Evolutionary conservation across 75 land plant genomes (phyloP).

Genomic region (Chamaecyparis obtusa): DNA sequence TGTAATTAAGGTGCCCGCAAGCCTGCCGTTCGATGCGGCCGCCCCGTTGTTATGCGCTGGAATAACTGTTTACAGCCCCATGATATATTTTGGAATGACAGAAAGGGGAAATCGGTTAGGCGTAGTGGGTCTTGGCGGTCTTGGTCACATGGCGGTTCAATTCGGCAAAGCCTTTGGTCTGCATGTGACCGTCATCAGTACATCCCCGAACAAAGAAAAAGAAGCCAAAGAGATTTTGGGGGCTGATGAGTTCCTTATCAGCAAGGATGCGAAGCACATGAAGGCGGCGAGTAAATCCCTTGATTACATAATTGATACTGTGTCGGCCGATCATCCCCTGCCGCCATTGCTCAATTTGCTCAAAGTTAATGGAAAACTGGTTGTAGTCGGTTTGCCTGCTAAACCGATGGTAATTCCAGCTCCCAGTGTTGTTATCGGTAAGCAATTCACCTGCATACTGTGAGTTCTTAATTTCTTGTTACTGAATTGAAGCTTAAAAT

Average conservation of each 20-base stretch:
- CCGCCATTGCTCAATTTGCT: not conserved
- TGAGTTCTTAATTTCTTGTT: no score
- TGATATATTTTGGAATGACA: constrained; percentile 28
- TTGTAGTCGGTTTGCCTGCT: not conserved
- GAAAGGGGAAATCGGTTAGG: constrained; percentile 36
- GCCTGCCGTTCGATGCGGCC: constrained; percentile 25
- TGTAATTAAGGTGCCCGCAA: constrained; percentile 23
- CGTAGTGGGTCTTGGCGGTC: constrained; percentile 57
- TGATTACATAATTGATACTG: constrained; percentile 42
- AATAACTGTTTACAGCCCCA: constrained; percentile 44
- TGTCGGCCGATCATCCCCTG: not conserved
- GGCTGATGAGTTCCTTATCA: constrained; percentile 45
- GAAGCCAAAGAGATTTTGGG: constrained; percentile 39
- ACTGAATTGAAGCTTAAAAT: no score
- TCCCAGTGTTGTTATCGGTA: not conserved
- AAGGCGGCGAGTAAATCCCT: constrained; percentile 29
- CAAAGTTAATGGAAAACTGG: not conserved
- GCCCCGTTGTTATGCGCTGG: constrained; percentile 44
- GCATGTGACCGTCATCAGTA: constrained; percentile 53
- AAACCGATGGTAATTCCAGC: not conserved
- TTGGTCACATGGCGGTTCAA: constrained; percentile 60
- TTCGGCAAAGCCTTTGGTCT: constrained; percentile 56
- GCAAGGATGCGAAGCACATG: constrained; percentile 38
- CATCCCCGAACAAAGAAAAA: constrained; percentile 38
- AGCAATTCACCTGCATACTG: not conserved